Conservation (phyloP, 352 stramenopile species). For the Phytophthora melonis region DNA sequence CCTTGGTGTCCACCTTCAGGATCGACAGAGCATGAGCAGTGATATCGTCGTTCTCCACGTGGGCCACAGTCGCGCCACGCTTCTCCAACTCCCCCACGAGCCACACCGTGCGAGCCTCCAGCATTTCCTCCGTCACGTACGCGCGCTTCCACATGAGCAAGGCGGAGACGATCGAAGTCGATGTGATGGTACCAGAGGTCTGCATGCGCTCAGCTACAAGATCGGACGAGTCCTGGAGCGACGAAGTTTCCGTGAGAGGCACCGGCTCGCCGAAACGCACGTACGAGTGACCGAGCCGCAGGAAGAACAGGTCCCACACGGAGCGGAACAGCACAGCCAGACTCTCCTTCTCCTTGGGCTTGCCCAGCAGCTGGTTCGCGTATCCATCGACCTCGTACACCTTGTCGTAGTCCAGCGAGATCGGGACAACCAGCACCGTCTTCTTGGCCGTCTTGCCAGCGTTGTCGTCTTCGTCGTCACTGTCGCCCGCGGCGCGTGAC, state of each 20-base stretch:
- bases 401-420: slow-evolving; percentile 92
- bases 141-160: slow-evolving; percentile 83
- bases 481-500: background rate
- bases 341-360: slow-evolving; percentile 87
- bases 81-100: slow-evolving; percentile 59
- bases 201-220: slow-evolving; percentile 80
- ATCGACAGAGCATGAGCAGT: slow-evolving; percentile 70
- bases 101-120: slow-evolving; percentile 63
- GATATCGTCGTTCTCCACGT: slow-evolving; percentile 63
- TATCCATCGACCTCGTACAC: slow-evolving; percentile 91
- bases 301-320: slow-evolving; percentile 75
- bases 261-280: slow-evolving; percentile 85
- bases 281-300: slow-evolving; percentile 85
- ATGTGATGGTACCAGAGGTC: slow-evolving; percentile 76
- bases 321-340: slow-evolving; percentile 79
- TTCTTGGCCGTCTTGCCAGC: slow-evolving; percentile 41
- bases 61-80: slow-evolving; percentile 61
- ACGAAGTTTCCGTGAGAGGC: slow-evolving; percentile 56
- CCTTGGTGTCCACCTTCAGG: slow-evolving; percentile 57
- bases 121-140: slow-evolving; percentile 69
- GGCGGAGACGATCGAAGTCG: slow-evolving; percentile 73
- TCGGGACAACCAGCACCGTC: slow-evolving; percentile 80
- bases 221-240: slow-evolving; percentile 56
- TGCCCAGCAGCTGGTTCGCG: slow-evolving; percentile 86
- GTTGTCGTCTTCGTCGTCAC: slow-evolving; percentile 24